Percentiles rank a stretch among this genome's conserved stretches.
Conservation (phyloP, 1,284 basidiomycete genomes). For the Apiotrichum domesticum region DNA sequence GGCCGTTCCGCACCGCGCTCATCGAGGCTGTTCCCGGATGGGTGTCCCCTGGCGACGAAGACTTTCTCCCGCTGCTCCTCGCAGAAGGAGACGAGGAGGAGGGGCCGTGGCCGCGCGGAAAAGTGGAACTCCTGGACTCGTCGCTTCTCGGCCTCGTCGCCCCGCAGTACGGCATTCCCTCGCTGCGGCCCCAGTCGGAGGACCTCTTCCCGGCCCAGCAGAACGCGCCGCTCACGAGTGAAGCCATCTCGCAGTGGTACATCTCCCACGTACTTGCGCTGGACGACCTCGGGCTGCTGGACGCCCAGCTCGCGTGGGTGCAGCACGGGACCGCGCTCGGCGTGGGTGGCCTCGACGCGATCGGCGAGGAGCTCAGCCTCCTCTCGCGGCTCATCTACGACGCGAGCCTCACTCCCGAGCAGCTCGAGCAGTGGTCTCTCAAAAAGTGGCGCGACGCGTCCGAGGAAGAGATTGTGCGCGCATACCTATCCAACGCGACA, state of each 20-base stretch:
- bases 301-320: slow-evolving; percentile 67
- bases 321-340: slow-evolving; percentile 80
- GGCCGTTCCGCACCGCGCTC: slow-evolving; percentile 63
- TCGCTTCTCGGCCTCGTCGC: slow-evolving; percentile 10
- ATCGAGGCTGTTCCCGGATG: slow-evolving; percentile 69
- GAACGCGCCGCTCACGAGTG: slow-evolving; percentile 2
- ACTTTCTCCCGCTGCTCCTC: slow-evolving; percentile 62
- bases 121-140: neutral
- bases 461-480: slow-evolving; percentile 59
- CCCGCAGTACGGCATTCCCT: slow-evolving; percentile 1
- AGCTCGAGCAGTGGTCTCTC: slow-evolving; percentile 60
- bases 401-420: slow-evolving; percentile 42
- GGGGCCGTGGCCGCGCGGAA: slow-evolving; percentile 40
- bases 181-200: neutral
- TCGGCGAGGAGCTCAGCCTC: slow-evolving; percentile 83
- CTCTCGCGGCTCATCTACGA: slow-evolving; percentile 81
- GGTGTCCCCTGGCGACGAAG: slow-evolving; percentile 53
- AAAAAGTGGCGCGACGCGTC: slow-evolving; percentile 63
- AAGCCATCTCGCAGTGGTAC: slow-evolving; percentile 68
- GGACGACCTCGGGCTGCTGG: slow-evolving; percentile 67
- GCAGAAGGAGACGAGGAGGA: slow-evolving; percentile 51
- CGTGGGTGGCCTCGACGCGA: slow-evolving; percentile 67
- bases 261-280: slow-evolving; percentile 57
- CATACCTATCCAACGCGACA: slow-evolving; percentile 68
- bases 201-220: slow-evolving; percentile 20